phyloP scores from a whole-genome alignment of 1,284 basidiomycete genomes.

The Cryptococcus wingfieldii region DNA sequence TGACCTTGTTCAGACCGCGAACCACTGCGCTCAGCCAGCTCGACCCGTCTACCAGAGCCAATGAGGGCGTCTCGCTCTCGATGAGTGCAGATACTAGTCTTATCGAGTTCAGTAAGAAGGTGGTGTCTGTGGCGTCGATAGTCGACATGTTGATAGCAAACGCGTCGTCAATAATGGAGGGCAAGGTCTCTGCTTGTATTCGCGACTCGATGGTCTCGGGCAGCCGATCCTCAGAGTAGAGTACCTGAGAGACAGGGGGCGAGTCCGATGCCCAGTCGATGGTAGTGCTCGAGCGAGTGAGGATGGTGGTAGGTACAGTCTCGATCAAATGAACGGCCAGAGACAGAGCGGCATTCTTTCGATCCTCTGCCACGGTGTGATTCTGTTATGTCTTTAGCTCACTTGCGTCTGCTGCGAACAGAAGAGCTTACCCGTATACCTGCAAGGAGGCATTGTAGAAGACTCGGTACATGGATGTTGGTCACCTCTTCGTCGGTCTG shows the following conservation, averaged over 20 bases:
- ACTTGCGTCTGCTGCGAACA: not conserved
- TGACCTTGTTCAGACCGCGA: constrained; percentile 51
- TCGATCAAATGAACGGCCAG: constrained; percentile 9
- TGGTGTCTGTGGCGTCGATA: constrained; percentile 1
- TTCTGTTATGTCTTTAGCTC: no score
- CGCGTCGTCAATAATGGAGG: constrained; percentile 16
- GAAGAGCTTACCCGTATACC: not conserved
- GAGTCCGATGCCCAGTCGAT: not conserved
- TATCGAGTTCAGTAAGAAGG: constrained; percentile 11
- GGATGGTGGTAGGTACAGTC: not conserved
- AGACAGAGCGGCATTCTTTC: no score
- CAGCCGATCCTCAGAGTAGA: constrained; percentile 1
- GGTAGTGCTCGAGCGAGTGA: not conserved
- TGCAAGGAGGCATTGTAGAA: constrained; percentile 3
- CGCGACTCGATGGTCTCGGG: not conserved
- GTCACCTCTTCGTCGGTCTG: constrained; percentile 53
- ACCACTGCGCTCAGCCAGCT: constrained; percentile 42
- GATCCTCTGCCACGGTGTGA: no score
- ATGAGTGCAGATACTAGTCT: constrained; percentile 20
- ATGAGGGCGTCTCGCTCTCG: constrained; percentile 24
- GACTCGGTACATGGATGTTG: constrained; percentile 23
- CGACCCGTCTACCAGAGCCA: constrained; percentile 17
- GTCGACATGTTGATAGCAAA: constrained; percentile 16
- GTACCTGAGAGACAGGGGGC: not conserved
- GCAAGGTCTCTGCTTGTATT: constrained; percentile 14